These are phyloP conservation scores for Paecilomyces variotii DNA, from an alignment of 2,329 filamentous ascomycete genomes.

Conservation along the genomic window DNA sequence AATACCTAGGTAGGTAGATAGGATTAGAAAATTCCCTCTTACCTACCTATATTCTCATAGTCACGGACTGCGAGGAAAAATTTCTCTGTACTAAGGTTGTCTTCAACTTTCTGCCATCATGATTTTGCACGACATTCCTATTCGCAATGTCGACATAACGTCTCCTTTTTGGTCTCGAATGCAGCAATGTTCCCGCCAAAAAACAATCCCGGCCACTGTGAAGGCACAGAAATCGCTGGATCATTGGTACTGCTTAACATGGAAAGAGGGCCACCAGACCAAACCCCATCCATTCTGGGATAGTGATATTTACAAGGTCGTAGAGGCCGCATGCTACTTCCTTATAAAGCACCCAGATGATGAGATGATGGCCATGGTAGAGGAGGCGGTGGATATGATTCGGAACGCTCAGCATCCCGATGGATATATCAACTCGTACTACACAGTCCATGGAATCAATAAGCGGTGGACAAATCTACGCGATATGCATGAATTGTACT, in stretches of 20 bases:
- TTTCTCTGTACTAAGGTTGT: too few relatives aligned
- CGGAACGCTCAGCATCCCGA: slow-evolving; percentile 48
- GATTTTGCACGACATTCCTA: not conserved
- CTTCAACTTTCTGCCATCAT: not conserved
- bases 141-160: not conserved
- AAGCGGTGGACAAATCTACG: slow-evolving; percentile 51
- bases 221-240: slow-evolving; percentile 6
- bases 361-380: slow-evolving; percentile 44
- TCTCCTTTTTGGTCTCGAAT: not conserved
- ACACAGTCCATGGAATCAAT: slow-evolving; percentile 49
- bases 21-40: not conserved
- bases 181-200: slow-evolving; percentile 5
- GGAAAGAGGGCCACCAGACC: slow-evolving; percentile 5
- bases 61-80: not conserved
- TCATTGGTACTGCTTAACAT: slow-evolving; percentile 9
- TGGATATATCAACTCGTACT: slow-evolving; percentile 57
- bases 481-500: slow-evolving; percentile 55
- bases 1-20: too few relatives aligned
- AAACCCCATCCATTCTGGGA: slow-evolving; percentile 50
- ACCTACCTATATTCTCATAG: not conserved
- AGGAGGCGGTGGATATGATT: slow-evolving; percentile 53
- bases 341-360: slow-evolving; percentile 38
- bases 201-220: slow-evolving; percentile 7
- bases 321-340: slow-evolving; percentile 52
- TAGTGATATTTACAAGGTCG: slow-evolving; percentile 51